Evolutionary conservation across 768 basidiomycete species (phyloP).

Genomic region (Paxillus rubicundulus): DNA sequence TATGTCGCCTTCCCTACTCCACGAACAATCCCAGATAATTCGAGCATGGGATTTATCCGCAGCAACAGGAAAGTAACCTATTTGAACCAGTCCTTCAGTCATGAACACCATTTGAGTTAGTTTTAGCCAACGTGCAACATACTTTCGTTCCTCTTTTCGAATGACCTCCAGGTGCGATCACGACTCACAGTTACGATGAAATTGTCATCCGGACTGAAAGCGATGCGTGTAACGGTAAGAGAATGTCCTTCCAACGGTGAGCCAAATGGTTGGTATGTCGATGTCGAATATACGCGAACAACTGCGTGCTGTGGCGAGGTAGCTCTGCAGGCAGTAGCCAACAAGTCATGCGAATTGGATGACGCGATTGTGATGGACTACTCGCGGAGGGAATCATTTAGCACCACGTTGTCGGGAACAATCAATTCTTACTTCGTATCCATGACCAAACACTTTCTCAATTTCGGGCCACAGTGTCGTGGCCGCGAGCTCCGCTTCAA

Average conservation of each 20-base stretch:
- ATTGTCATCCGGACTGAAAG: slow-evolving; percentile 84
- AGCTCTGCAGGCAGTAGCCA: slow-evolving; percentile 91
- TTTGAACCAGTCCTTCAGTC: neutral
- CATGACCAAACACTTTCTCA: slow-evolving; percentile 97
- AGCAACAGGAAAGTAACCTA: slow-evolving; percentile 62
- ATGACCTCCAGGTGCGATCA: slow-evolving; percentile 90
- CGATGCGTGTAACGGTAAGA: slow-evolving; percentile 86
- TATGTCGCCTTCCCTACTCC: slow-evolving; percentile 70
- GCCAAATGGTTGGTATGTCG: slow-evolving; percentile 68
- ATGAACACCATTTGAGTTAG: neutral
- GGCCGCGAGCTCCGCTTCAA: slow-evolving; percentile 86
- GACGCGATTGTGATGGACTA: slow-evolving; percentile 80
- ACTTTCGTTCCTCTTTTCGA: slow-evolving; percentile 50
- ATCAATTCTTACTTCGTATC: slow-evolving; percentile 74
- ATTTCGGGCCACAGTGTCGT: slow-evolving; percentile 94
- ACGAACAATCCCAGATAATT: slow-evolving; percentile 95
- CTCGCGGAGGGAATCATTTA: neutral
- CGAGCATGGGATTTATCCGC: slow-evolving; percentile 84
- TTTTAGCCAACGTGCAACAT: neutral
- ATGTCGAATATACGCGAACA: slow-evolving; percentile 76
- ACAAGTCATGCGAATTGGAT: slow-evolving; percentile 62
- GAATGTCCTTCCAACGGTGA: slow-evolving; percentile 77
- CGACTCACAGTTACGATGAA: slow-evolving; percentile 82
- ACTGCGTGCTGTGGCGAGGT: slow-evolving; percentile 87
- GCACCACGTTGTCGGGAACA: neutral